Conservation (phyloP, 108 stramenopile species). For the Pseudonitzschia multistriata region DNA sequence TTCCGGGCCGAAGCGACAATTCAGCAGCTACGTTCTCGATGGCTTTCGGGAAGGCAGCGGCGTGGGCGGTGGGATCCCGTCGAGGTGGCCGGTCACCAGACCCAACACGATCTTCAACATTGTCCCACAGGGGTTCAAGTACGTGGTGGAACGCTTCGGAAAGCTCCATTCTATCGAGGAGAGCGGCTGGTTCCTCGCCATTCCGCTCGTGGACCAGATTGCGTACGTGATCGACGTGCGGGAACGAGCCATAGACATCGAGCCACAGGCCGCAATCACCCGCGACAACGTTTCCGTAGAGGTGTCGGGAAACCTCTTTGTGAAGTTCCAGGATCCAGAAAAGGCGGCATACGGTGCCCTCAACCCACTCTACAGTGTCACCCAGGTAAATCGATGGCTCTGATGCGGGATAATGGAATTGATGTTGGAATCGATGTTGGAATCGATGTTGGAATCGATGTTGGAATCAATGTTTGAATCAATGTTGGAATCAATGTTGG, state of each 20-base stretch:
- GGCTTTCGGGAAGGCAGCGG: constrained; percentile 20
- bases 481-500: too few relatives aligned
- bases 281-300: constrained; percentile 97
- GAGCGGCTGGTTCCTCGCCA: constrained; percentile 91
- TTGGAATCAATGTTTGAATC: background rate
- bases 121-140: constrained; percentile 88
- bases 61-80: constrained; percentile 22
- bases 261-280: constrained; percentile 93
- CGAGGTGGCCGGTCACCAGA: constrained; percentile 81
- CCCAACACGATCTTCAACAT: constrained; percentile 92
- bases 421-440: too few relatives aligned
- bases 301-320: constrained; percentile 96
- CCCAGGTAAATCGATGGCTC: constrained; percentile 89
- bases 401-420: background rate
- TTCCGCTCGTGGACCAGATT: constrained; percentile 91
- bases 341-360: constrained; percentile 93
- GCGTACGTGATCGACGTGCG: constrained; percentile 94
- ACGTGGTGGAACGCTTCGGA: constrained; percentile 95
- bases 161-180: constrained; percentile 84
- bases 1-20: background rate
- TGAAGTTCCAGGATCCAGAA: constrained; percentile 90
- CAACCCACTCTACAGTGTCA: constrained; percentile 95
- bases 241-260: constrained; percentile 91
- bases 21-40: constrained; percentile 31
- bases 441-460: background rate